Evolutionary conservation across 2,329 filamentous ascomycete species (phyloP).

Genomic region (Fusarium floridanum): DNA sequence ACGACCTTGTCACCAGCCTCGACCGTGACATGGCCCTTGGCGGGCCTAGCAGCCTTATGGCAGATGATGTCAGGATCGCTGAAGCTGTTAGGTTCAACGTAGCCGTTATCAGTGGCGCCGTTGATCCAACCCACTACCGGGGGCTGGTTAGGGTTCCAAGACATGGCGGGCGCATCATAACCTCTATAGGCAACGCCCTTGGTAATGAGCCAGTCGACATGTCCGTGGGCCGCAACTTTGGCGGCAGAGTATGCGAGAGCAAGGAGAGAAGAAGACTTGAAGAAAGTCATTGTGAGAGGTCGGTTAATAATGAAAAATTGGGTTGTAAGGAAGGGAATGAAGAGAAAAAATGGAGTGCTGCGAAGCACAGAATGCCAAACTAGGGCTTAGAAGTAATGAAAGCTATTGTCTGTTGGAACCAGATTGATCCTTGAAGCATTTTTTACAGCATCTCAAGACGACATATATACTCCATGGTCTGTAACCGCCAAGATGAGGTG

Average conservation of each 20-base stretch:
- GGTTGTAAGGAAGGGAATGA: background rate
- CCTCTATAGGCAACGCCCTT: constrained; percentile 40
- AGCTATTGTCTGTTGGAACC: background rate
- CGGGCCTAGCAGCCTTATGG: constrained; percentile 57
- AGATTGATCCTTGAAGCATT: background rate
- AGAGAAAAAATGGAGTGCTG: background rate
- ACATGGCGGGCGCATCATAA: constrained; percentile 41
- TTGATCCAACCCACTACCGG: constrained; percentile 43
- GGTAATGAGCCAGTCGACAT: constrained; percentile 44
- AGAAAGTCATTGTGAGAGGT: constrained; percentile 13
- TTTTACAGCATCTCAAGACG: too few species aligned
- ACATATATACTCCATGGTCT: constrained; percentile 6
- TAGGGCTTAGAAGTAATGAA: constrained; percentile 10
- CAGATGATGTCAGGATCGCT: constrained; percentile 60
- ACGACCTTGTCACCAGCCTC: constrained; percentile 56
- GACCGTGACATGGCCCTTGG: constrained; percentile 53
- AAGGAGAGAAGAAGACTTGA: constrained; percentile 3
- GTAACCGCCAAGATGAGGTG: constrained; percentile 10
- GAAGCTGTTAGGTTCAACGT: constrained; percentile 59
- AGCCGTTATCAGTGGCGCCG: constrained; percentile 59
- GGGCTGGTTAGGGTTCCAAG: constrained; percentile 37
- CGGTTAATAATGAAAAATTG: background rate
- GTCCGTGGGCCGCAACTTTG: constrained; percentile 33
- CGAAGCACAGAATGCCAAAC: constrained; percentile 10
- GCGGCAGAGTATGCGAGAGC: background rate